Conservation (phyloP, 2,329 filamentous ascomycete species). For the Teratosphaeria viscida region DNA sequence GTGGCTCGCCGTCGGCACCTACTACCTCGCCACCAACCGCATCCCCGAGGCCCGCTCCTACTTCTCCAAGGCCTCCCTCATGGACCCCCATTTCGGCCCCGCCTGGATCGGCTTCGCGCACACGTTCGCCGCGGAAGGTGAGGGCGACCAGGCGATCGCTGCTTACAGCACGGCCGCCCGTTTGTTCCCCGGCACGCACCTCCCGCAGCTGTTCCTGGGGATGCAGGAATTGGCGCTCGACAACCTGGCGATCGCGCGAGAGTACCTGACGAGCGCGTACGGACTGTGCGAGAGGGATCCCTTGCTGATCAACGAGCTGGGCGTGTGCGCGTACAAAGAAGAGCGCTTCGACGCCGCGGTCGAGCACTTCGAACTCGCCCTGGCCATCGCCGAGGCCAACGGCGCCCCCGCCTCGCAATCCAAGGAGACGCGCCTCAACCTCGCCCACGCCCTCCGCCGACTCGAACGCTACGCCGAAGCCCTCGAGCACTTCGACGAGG, state of each 20-base stretch:
- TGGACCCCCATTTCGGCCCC: slow-evolving; percentile 93
- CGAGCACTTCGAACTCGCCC: slow-evolving; percentile 64
- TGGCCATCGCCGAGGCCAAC: slow-evolving; percentile 44
- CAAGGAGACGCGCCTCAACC: slow-evolving; percentile 74
- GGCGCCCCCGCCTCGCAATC: slow-evolving; percentile 62
- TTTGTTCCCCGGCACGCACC: slow-evolving; percentile 90
- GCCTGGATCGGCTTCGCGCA: slow-evolving; percentile 99
- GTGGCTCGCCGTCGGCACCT: slow-evolving; percentile 89
- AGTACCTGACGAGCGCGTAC: slow-evolving; percentile 87
- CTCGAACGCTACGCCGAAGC: slow-evolving; percentile 59
- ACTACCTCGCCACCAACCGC: slow-evolving; percentile 81
- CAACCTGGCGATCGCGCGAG: slow-evolving; percentile 85
- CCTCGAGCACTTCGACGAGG: slow-evolving; percentile 74
- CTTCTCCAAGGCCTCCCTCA: slow-evolving; percentile 94
- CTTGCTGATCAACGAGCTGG: slow-evolving; percentile 86
- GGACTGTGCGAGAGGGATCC: slow-evolving; percentile 75
- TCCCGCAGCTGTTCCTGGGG: slow-evolving; percentile 89
- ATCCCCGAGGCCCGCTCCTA: slow-evolving; percentile 90
- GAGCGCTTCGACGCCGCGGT: slow-evolving; percentile 66
- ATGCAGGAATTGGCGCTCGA: slow-evolving; percentile 98
- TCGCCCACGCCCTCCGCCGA: slow-evolving; percentile 78
- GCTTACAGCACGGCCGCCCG: slow-evolving; percentile 93
- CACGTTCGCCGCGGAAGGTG: slow-evolving; percentile 92
- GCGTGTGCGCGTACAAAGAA: slow-evolving; percentile 91
- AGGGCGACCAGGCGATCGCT: slow-evolving; percentile 96